A percentile compares a stretch with the other conserved stretches of the same genome.
phyloP scores from a whole-genome alignment of 108 stramenopile genomes.

The Discostella pseudostelligera region DNA sequence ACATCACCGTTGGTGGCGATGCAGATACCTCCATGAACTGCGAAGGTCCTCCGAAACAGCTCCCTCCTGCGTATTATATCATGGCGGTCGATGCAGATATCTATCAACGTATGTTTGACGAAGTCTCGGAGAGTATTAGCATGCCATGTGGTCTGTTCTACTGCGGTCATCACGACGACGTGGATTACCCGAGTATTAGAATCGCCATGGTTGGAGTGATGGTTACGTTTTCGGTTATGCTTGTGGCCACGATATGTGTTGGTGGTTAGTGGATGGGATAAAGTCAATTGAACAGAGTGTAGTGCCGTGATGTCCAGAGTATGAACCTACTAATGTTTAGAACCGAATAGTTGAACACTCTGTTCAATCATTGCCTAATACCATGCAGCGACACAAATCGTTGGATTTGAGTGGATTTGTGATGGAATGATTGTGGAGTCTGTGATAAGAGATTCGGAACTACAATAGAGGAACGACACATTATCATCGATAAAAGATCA shows the following conservation, averaged over 20 bases:
- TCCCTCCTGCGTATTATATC: slow-evolving; percentile 57
- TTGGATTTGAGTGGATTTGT: too few species aligned
- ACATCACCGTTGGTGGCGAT: slow-evolving; percentile 14
- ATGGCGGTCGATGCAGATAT: slow-evolving; percentile 64
- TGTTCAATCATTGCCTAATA: too few species aligned
- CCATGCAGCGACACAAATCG: too few species aligned
- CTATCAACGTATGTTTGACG: slow-evolving; percentile 65
- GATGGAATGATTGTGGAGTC: too few species aligned
- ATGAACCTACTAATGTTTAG: too few species aligned
- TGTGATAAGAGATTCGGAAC: too few species aligned
- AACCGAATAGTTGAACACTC: too few species aligned
- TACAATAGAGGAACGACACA: too few species aligned
- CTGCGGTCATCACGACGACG: slow-evolving; percentile 82
- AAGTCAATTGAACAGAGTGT: too few species aligned
- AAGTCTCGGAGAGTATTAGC: slow-evolving; percentile 51
- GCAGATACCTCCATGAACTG: slow-evolving; percentile 12
- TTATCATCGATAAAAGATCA: too few species aligned
- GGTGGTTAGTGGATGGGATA: slow-evolving; percentile 17
- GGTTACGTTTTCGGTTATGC: slow-evolving; percentile 37
- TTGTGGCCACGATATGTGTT: slow-evolving; percentile 30
- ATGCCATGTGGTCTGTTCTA: slow-evolving; percentile 80
- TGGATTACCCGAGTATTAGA: slow-evolving; percentile 55
- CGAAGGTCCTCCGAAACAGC: slow-evolving; percentile 5
- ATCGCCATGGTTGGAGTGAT: slow-evolving; percentile 55
- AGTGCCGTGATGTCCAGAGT: too few species aligned